Conservation (phyloP, 2,329 filamentous ascomycete genomes). For the Monosporascus sp. region DNA sequence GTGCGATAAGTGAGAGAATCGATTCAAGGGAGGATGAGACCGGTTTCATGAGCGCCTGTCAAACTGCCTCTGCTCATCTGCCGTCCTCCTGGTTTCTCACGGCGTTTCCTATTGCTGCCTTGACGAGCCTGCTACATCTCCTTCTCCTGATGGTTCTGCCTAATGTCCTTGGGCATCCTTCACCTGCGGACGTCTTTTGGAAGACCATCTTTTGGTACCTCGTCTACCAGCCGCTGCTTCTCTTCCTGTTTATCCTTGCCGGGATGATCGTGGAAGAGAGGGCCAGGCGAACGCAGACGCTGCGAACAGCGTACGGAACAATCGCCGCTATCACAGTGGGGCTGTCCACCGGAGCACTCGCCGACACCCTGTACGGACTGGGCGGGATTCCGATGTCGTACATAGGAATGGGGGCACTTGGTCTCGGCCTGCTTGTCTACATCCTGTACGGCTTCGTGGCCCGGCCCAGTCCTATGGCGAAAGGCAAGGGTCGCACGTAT, state of each 20-base stretch:
- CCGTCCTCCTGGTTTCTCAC: constrained; percentile 12
- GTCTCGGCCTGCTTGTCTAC: constrained; percentile 13
- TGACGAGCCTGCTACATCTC: constrained; percentile 13
- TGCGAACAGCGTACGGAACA: constrained; percentile 9
- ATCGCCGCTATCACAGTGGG: constrained; percentile 7
- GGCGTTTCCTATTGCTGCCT: constrained; percentile 12
- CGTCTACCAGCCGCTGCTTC: constrained; percentile 15
- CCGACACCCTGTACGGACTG: constrained; percentile 19
- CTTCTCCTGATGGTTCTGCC: constrained; percentile 14
- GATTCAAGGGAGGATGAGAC: constrained; percentile 1
- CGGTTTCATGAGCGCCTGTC: constrained; percentile 1
- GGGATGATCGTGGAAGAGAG: constrained; percentile 21
- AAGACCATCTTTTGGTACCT: constrained; percentile 16
- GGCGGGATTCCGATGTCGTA: constrained; percentile 23
- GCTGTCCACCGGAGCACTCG: constrained; percentile 11
- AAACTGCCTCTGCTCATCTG: constrained; percentile 6
- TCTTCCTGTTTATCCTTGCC: constrained; percentile 18
- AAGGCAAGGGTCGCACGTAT: constrained; percentile 17
- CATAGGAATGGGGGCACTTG: constrained; percentile 17
- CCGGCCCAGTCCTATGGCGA: constrained; percentile 15
- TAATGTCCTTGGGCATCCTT: constrained; percentile 9
- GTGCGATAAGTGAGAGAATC: neutral
- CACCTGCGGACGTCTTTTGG: constrained; percentile 11
- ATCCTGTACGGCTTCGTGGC: constrained; percentile 19
- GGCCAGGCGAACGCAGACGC: constrained; percentile 5